Base-by-base conservation (phyloP, 495 filamentous ascomycete species). In the Neurospora sp. region DNA sequence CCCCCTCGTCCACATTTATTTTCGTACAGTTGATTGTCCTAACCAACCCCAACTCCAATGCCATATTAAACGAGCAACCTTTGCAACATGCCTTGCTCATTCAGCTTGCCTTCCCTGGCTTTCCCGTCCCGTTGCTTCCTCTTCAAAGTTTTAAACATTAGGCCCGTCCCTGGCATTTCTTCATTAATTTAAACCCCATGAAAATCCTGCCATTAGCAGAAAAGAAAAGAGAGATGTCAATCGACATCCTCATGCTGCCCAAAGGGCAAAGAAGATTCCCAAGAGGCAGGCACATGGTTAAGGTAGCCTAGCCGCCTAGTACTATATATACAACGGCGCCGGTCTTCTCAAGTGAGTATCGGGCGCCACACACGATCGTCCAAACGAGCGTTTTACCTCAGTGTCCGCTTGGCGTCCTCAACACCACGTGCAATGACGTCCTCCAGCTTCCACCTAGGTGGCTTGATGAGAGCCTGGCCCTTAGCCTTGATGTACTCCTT, bases 381-480 rank as follows among this genome's bases (percentile, higher is more conserved):
- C 27, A 61, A 65, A 35, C 14, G 27, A 65, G 53, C 27, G 22
- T 20, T 71, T 84, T 82, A 92, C 77, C 89, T 81, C 77, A 97
- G 81, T 27, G 88, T 88, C 68, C 84, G 74, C 84, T 96, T 93
- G 76, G 89, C 89, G 81, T 97, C 94, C 68, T 91, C 86, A 22
- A 91, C 93, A 73, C 94, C 94, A 37, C 88, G 86, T 68, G 88
- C 88, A 72, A 98, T 85, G 53, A 98, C 88, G 73, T 97, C 93
- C 70, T 91, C 88, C 27, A 98, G 78, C 42, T 85, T 83, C 94
- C 94, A 98, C 71, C 94, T 85, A 12, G 94, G 94, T 72, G 93
- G 89, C 73, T 82, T 86, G 71, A 89, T 73, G 38, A 85, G 82
- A 35, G 80, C 83, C 73, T 86, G 81, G 39, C 87, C 81, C 37